Base-by-base conservation (phyloP, 2,329 filamentous ascomycete species). In the Neopestalotiopsis rosae region DNA sequence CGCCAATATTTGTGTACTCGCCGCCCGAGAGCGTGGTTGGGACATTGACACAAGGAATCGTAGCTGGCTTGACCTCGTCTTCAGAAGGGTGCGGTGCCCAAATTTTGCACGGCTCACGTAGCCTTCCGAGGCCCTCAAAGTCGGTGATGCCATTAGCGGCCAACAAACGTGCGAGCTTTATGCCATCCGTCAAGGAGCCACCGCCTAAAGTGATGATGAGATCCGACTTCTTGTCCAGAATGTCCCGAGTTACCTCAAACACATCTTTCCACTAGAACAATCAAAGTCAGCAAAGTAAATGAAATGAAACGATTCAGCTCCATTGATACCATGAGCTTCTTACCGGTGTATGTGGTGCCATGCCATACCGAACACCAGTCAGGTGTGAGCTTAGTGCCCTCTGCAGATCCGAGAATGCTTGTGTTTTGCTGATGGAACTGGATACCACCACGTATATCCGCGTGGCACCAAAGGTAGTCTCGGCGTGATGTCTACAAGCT, bases 1-100 rank as follows among this genome's bases (percentile, higher is more conserved):
- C 83, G 2, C 79, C 81, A 24, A 79, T 74, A 2, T 75, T 68
- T 2, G 76, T 78, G 70, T 81, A 85, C 70, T 84, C 81, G 9
- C 78, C 81, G 1, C 80, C 81, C 0, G 80, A 82, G 4, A 84
- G 73, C 1, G 78, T 79, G 7, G 82, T 83, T 7, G 81, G 81
- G 38, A 84, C 79, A 34, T 77, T 77, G 66, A 84, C 80, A 24
- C 81, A 71, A 4, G 80, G 80, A 6, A 81, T 71, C 2, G 69
- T 73, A 1, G 78, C 75, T 7, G 73, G 58, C 42, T 72, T 70
- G 32, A 72, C 70, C n/a, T 66, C 66, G 3, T 67, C 17, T 40
- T 68, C 10, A 56, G 28, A 1, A 69, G 20, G 61, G 14, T 63
- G 61, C 9, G 45, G 45, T 9, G 61, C 38, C 28, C 61, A 34